Evolutionary conservation across 371 early-diverging fungal genomes (phyloP).

Genomic region (Mucor velutinosus): DNA sequence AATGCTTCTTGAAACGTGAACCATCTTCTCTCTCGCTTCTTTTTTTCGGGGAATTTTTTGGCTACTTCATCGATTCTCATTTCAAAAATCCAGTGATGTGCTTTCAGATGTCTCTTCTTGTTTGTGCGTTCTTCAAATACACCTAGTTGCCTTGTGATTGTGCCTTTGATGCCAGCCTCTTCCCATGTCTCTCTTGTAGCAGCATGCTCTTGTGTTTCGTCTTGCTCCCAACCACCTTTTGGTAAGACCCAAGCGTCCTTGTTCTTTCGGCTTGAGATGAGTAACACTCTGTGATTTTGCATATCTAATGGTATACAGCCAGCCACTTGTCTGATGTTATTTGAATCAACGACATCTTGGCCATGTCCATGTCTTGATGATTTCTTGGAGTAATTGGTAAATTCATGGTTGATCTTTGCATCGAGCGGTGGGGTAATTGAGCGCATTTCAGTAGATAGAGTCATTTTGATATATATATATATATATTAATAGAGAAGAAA

Average conservation of each 20-base stretch:
- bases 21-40: slow-evolving; percentile 58
- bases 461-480: not conserved
- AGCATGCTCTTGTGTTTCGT: slow-evolving; percentile 57
- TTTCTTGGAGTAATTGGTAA: slow-evolving; percentile 15
- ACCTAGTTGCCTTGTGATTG: slow-evolving; percentile 44
- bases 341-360: slow-evolving; percentile 34
- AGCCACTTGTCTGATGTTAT: slow-evolving; percentile 47
- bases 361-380: slow-evolving; percentile 25
- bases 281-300: slow-evolving; percentile 41
- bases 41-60: slow-evolving; percentile 55
- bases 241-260: slow-evolving; percentile 57
- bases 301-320: slow-evolving; percentile 59
- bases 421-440: slow-evolving; percentile 19
- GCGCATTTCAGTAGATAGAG: not conserved
- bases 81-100: slow-evolving; percentile 53
- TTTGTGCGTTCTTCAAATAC: slow-evolving; percentile 46
- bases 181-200: slow-evolving; percentile 62
- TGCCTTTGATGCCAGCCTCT: slow-evolving; percentile 60
- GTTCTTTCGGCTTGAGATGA: slow-evolving; percentile 49
- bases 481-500: not conserved
- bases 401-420: not conserved
- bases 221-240: slow-evolving; percentile 65
- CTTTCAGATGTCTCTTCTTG: slow-evolving; percentile 36
- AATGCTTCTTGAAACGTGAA: slow-evolving; percentile 27
- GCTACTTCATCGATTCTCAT: slow-evolving; percentile 52